Evolutionary conservation across 2,329 filamentous ascomycete genomes (phyloP).

Genomic region (Fusarium sp.): DNA sequence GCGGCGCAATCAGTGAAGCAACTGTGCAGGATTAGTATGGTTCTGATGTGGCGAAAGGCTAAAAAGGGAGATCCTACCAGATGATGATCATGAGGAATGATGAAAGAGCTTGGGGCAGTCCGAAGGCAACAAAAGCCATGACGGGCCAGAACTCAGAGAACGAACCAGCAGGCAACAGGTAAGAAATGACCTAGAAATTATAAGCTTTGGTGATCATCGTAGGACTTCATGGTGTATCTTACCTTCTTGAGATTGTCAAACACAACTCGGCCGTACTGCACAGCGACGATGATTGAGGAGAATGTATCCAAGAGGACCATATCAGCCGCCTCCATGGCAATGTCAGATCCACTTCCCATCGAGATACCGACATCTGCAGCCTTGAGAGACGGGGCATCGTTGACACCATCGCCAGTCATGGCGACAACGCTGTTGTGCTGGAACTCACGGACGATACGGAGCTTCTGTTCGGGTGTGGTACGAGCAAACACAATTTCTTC

Average conservation of each 20-base stretch:
- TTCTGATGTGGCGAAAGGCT: fast-evolving
- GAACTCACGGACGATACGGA: conserved; percentile 82
- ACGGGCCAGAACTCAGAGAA: conserved; percentile 84
- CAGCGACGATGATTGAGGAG: conserved; percentile 77
- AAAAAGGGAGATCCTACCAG: conserved; percentile 56
- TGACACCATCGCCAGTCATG: conserved; percentile 90
- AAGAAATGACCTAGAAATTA: conserved; percentile 55
- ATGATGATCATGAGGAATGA: conserved; percentile 80
- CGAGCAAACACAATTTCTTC: conserved; percentile 80
- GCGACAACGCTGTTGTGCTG: conserved; percentile 78
- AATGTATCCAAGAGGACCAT: conserved; percentile 86
- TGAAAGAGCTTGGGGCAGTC: conserved; percentile 78
- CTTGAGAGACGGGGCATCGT: conserved; percentile 84
- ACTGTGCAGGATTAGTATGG: conserved; percentile 50
- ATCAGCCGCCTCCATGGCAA: conserved; percentile 83
- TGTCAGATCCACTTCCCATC: conserved; percentile 83
- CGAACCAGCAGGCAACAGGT: conserved; percentile 78
- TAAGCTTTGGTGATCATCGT: background rate
- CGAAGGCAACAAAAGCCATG: conserved; percentile 78
- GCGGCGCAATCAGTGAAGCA: conserved; percentile 84
- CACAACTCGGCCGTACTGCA: conserved; percentile 80
- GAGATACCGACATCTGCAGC: conserved; percentile 87
- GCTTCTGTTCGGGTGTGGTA: conserved; percentile 83
- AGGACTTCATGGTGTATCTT: fast-evolving
- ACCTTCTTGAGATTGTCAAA: conserved; percentile 83